Evolutionary conservation across 2,329 filamentous ascomycete species (phyloP).

Genomic region (Epichloe brachyelytri): DNA sequence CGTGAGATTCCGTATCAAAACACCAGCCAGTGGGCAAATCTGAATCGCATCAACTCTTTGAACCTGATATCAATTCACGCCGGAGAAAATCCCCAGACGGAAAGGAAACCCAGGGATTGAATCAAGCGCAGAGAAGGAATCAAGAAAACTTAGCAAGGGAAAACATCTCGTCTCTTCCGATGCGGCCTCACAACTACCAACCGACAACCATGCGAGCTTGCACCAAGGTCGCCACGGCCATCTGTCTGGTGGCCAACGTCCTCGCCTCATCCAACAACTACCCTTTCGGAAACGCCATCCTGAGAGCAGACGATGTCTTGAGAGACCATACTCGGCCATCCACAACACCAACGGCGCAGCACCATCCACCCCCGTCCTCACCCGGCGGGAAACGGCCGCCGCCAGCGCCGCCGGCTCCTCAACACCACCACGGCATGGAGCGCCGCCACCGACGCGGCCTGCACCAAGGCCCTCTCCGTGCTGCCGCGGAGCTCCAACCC

Average conservation of each 20-base stretch:
- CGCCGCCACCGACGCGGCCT: conserved; percentile 41
- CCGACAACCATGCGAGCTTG: background rate
- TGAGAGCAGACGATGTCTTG: conserved; percentile 5
- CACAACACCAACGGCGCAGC: background rate
- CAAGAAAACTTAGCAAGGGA: background rate
- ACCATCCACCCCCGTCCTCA: background rate
- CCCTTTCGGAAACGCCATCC: background rate
- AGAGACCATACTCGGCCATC: conserved; percentile 2
- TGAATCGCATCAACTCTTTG: background rate
- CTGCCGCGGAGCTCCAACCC: conserved; percentile 54
- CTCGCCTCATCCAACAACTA: background rate
- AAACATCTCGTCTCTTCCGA: background rate
- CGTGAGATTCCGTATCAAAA: background rate
- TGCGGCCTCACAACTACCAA: background rate
- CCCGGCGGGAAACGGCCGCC: conserved; percentile 4
- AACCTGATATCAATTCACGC: background rate
- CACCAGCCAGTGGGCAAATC: background rate
- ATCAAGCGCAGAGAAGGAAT: background rate
- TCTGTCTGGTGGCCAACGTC: background rate
- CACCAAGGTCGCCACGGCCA: background rate
- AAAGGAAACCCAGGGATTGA: background rate
- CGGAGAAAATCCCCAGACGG: background rate
- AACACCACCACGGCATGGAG: conserved; percentile 47
- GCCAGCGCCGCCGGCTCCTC: conserved; percentile 21
- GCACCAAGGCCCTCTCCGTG: conserved; percentile 39